Percentiles rank a stretch among this genome's conserved stretches.
Conservation (phyloP, 257 asterid genomes). For the Nemophila menziesii region DNA sequence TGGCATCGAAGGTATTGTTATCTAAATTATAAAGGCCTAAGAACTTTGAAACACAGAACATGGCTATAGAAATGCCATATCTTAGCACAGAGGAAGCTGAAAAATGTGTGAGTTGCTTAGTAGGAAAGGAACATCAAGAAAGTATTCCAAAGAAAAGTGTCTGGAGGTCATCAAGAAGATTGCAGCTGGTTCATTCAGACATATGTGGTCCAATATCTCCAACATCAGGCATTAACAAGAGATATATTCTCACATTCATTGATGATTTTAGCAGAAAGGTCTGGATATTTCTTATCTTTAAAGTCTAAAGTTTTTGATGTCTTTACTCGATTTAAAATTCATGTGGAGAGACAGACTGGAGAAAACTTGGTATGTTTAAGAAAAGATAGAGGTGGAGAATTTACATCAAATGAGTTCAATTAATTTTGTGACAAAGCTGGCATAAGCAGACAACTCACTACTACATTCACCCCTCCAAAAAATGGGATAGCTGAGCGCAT, state of each 20-base stretch:
- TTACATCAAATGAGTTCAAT: constrained; percentile 7
- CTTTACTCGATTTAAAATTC: constrained; percentile 9
- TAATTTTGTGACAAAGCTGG: constrained; percentile 9
- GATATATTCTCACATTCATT: constrained; percentile 1
- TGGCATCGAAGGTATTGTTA: background rate
- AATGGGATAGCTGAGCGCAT: constrained; percentile 13
- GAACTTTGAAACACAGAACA: too few species aligned
- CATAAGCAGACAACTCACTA: constrained; percentile 7
- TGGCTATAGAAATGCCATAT: too few species aligned
- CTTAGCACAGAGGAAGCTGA: too few species aligned
- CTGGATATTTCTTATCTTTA: constrained; percentile 7
- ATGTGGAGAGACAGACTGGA: constrained; percentile 11
- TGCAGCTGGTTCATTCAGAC: too few species aligned
- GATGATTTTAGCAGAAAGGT: constrained; percentile 10
- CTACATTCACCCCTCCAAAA: constrained; percentile 10
- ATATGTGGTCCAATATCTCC: too few species aligned
- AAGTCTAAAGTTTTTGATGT: constrained; percentile 11
- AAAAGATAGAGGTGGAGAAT: constrained; percentile 13
- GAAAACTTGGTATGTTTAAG: background rate
- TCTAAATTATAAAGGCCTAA: background rate
- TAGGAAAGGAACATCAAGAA: constrained; percentile 1
- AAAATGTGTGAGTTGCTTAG: background rate
- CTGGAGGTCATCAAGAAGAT: too few species aligned
- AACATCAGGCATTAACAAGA: too few species aligned
- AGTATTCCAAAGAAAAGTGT: background rate